phyloP scores from a whole-genome alignment of 345 rosid genomes.

The Lagerstroemia speciosa region DNA sequence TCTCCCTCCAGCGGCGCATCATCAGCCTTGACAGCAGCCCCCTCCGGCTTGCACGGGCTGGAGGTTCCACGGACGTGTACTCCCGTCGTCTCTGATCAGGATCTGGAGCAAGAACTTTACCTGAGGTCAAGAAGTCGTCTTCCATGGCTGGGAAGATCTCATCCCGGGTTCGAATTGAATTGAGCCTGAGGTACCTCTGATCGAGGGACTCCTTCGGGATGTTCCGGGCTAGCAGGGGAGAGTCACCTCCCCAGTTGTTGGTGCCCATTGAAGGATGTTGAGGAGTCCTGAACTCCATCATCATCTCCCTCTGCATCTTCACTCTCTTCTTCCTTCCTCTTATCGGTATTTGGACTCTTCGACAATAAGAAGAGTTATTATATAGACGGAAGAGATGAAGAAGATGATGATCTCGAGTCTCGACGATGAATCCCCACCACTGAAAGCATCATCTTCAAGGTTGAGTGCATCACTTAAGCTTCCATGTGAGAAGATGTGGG shows the following conservation, averaged over 20 bases:
- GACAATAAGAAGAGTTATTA: background rate
- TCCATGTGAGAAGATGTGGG: background rate
- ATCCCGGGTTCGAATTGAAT: constrained; percentile 19
- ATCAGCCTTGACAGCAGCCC: constrained; percentile 20
- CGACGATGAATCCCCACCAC: background rate
- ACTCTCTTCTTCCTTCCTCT: constrained; percentile 14
- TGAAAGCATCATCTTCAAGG: background rate
- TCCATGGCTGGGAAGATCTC: constrained; percentile 21
- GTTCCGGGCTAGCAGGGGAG: constrained; percentile 49
- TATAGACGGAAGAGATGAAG: background rate
- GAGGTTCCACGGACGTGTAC: background rate
- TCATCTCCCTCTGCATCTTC: constrained; percentile 19
- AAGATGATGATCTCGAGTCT: background rate
- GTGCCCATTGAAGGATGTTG: constrained; percentile 44
- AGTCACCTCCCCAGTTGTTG: constrained; percentile 53
- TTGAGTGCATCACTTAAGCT: background rate
- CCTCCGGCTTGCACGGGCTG: background rate
- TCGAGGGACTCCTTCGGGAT: constrained; percentile 45
- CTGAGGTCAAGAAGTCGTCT: background rate
- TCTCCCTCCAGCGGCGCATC: constrained; percentile 11
- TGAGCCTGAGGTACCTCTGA: constrained; percentile 35
- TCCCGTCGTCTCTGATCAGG: background rate
- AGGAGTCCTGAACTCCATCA: constrained; percentile 42
- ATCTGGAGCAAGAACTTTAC: background rate
- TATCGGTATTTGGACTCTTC: background rate